Evolutionary conservation across 768 basidiomycete species (phyloP), one percentile per base, ranked within the genome.

Genomic region (Mycena rosella): DNA sequence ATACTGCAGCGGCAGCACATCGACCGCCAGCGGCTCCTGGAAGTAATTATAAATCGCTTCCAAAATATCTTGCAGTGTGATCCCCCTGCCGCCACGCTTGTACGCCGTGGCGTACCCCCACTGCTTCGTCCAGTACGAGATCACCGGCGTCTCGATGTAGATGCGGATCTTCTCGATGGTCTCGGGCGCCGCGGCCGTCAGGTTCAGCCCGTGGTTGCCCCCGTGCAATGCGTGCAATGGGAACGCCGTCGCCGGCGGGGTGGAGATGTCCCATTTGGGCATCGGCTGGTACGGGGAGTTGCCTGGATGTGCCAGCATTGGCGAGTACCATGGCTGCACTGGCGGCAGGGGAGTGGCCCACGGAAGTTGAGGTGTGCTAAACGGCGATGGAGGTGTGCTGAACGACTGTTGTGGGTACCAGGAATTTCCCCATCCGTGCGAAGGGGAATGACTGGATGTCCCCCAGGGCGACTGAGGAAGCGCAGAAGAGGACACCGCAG

Each of bases 41-140:
- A 63, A 63, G 44, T 63, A 56, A 30, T 55, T 47, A 32, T 63
- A 63, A 18, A 63, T 38, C 54, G 62, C 62, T 54, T 63, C 62
- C 29, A 63, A 54, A 5, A 63, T 54, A 34, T 63, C 62, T n/a
- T 47, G 45, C 53, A 63, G 62, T 24, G 62, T 55, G 62, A 63
- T 55, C 20, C 44, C 45, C 18, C n/a, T 34, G 22, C 54, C 62
- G 62, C 36, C n/a, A 9, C 62, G 53, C 34, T 48, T 55, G 45
- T 63, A 40, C 34, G 45, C 62, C 32, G 62, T 63, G 15, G 47
- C 54, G 27, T 55, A 63, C 62, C 62, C 62, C 62, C 62, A 63
- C 45, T 56, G 62, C 44, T 56, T 55, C 32, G 62, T 63, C 62
- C 53, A 63, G 62, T 48, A 38, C 13, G 53, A n/a, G 3, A 63